Percentiles rank a stretch among this genome's conserved stretches.
These are phyloP conservation scores for Trichomonas tenax DNA, from an alignment of 208 protist genomes.

Conservation along the genomic window DNA sequence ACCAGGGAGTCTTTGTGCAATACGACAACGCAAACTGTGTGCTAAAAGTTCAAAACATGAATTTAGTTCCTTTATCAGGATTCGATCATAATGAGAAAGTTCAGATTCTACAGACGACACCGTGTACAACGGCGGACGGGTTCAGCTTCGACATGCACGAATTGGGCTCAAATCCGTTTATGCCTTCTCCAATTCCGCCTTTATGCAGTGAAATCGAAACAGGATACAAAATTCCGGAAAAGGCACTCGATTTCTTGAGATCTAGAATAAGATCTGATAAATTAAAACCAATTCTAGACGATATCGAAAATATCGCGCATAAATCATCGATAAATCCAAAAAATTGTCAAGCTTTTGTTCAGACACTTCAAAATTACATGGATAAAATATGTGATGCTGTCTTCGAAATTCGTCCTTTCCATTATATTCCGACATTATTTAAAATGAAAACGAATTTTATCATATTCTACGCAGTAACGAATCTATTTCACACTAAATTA, in stretches of 20 bases:
- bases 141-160: slow-evolving; percentile 8
- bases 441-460: slow-evolving; percentile 14
- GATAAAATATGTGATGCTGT: not conserved
- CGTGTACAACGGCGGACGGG: not conserved
- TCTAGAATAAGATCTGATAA: not conserved
- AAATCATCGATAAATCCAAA: not conserved
- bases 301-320: not conserved
- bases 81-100: not conserved
- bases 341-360: not conserved
- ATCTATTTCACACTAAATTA: not conserved
- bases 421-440: slow-evolving; percentile 7
- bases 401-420: not conserved
- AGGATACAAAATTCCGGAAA: not conserved
- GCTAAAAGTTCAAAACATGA: not conserved
- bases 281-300: not conserved
- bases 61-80: not conserved
- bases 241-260: not conserved
- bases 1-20: not conserved
- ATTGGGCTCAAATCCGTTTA: not conserved
- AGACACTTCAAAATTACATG: not conserved
- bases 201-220: not conserved
- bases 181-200: not conserved
- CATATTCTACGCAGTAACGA: not conserved
- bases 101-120: not conserved
- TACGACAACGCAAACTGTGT: not conserved